Base-by-base conservation (phyloP, 75 land plant genomes). In the Pinus tabuliformis region DNA sequence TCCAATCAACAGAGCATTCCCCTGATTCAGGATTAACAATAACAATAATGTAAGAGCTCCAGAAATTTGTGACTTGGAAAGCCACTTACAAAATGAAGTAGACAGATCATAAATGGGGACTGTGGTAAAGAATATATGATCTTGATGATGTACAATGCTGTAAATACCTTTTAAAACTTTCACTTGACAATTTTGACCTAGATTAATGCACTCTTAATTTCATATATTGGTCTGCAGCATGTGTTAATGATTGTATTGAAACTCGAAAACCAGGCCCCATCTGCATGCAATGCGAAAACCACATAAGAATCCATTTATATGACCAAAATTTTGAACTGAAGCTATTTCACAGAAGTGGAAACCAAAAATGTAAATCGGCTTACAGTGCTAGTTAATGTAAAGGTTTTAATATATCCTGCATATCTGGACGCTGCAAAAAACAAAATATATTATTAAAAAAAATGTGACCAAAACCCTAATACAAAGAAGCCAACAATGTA, bases 251-350 rank as follows among this genome's bases (percentile, higher is more conserved):
- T 68, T 88, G 88, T 58, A 95, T 91, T 49, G 96, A 86, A 58
- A 95, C 91, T 15, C 88, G 88, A 62, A 86, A 86, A 26, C 89
- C 92, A 18, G 84, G 87, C 13, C 98, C 98, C 98, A 95, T 95
- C 93, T 95, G 88, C 78, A 88, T 17, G 52, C 60, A 58, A 70
- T 24, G 28, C 24, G 6, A 57, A 80, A 12, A 59, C 57, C 76
- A 73, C 45, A 42, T 54, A 15, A 49, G 24, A 21, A 71, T 6
- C 26, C 24, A 58, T 18, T 57, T 39, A 37, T 58, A 36, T 28
- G 63, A 70, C 73, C 30, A 72, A 24, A 22, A 21, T 39, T 39
- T 39, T 39, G 3, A 39, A 39, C 42, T 39, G 5, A 39, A 39
- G 42, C 42, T 39, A 45, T 9, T 22, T 8, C 73, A 9, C 3